These are phyloP conservation scores for Chlorella vulgaris DNA, from an alignment of 139 green algal species.

Conservation along the genomic window DNA sequence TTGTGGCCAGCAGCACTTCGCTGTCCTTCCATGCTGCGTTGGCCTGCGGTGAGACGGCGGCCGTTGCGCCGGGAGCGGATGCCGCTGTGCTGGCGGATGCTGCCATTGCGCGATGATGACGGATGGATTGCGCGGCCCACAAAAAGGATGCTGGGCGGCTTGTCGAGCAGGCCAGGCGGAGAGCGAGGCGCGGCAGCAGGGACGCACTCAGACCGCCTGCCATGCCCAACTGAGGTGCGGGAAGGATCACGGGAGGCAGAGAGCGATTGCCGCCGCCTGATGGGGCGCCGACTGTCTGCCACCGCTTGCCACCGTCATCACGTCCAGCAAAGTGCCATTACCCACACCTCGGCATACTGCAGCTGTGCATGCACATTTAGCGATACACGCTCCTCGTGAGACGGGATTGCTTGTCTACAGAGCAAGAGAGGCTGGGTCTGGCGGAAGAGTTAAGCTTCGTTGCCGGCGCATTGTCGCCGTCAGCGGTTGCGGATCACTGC, in stretches of 20 bases:
- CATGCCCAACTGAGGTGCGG: no score
- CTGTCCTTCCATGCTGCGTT: conserved; percentile 15
- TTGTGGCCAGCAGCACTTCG: conserved; percentile 45
- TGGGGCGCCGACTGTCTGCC: not conserved
- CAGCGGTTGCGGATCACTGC: no score
- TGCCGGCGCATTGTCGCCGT: no score
- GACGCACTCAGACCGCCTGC: no score
- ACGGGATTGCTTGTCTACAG: no score
- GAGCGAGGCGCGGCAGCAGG: not conserved
- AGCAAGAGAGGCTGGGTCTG: no score
- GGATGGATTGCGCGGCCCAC: not conserved
- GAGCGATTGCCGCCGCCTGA: not conserved
- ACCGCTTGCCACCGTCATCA: not conserved
- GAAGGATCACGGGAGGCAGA: not conserved
- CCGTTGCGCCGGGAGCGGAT: not conserved
- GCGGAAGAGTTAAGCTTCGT: no score
- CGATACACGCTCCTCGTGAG: no score
- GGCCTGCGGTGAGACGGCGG: not conserved
- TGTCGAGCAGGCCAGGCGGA: not conserved
- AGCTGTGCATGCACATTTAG: no score
- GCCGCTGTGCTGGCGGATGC: not conserved
- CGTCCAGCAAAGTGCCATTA: no score
- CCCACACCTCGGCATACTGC: no score
- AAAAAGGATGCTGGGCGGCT: not conserved
- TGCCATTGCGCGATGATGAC: not conserved